Base-by-base conservation (phyloP, 1,139 yeast species). In the Pichia sp. region DNA sequence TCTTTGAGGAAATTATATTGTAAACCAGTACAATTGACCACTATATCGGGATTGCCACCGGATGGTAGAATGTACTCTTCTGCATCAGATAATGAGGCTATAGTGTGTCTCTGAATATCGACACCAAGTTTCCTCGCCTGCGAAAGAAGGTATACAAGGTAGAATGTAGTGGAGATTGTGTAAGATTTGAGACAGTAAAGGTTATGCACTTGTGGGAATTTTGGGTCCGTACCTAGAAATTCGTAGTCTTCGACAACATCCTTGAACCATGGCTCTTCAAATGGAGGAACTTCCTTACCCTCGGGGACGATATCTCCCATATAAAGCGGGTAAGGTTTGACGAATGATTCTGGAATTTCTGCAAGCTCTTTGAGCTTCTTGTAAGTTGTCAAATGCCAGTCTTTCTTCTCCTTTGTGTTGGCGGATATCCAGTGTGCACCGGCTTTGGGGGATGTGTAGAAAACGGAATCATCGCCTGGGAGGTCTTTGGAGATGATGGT, bases 391-490 rank as follows among this genome's bases (percentile, higher is more conserved):
- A 47, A 47, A 42, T 72, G 78, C 40, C 54, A 45, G 6, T 46
- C 39, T 40, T 63, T 67, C 16, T 59, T 45, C 5, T 33, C 40
- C 29, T 65, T 65, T 5, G 53, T 50, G 4, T 49, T 38, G 3
- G 45, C 35, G 4, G 69, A 66, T 21, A 58, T 59, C 74, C 74
- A 81, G 54, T 81, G 88, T 1, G 91, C 93, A 5, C 93, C 93
- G 0, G 91, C 91, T 77, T 84, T 77, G 6, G 80, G 74, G 0
- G 86, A 77, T 2, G 91, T 77, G 50, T 77, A 81, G 19, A 63
- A 58, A 9, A 58, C 47, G 27, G 63, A 56, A 15, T 56, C 63
- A 46, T 72, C 77, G 17, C 71, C 67, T 3, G 88, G 87, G 24
- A 77, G 65, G 42, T 71, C 62, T 23, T 67, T 65, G 0, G 82